A percentile compares a stretch with the other conserved stretches of the same genome.
Evolutionary conservation across 768 basidiomycete species (phyloP).

Genomic region (Steccherinum ochraceum): DNA sequence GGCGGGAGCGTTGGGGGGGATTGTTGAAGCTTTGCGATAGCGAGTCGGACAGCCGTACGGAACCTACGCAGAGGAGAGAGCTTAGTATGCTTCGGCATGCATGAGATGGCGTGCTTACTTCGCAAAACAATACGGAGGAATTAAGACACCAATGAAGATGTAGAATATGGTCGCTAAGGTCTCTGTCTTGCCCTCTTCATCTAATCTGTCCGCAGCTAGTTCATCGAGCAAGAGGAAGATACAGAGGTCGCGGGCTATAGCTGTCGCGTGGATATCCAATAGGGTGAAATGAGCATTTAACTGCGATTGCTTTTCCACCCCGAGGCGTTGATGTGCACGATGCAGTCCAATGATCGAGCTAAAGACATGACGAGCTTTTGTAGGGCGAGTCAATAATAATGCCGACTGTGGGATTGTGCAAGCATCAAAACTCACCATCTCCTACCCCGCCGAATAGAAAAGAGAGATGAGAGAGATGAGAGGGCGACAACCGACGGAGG

Average conservation of each 20-base stretch:
- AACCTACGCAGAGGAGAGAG: too few species aligned
- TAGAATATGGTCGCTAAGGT: conserved; percentile 5
- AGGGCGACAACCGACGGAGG: too few species aligned
- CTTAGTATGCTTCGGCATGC: too few species aligned
- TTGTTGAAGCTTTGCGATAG: neutral
- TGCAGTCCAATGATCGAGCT: conserved; percentile 8
- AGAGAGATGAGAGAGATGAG: conserved; percentile 4
- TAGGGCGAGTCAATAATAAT: too few species aligned
- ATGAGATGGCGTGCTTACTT: neutral
- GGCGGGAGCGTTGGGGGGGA: conserved; percentile 8
- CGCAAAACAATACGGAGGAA: conserved; percentile 7
- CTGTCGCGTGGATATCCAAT: conserved; percentile 12
- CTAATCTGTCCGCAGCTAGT: neutral
- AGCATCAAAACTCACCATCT: conserved; percentile 16
- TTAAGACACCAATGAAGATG: neutral
- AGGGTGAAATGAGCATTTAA: conserved; percentile 12
- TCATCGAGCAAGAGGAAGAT: conserved; percentile 11
- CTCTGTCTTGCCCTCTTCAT: neutral
- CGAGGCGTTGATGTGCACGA: conserved; percentile 3
- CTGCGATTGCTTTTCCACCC: neutral
- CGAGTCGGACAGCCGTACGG: neutral
- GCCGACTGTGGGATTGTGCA: too few species aligned
- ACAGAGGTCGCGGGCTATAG: conserved; percentile 13
- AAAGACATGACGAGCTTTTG: conserved; percentile 10
- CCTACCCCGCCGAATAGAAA: conserved; percentile 17